phyloP scores from a whole-genome alignment of 176 grass and related monocot species.

The Phragmites australis region DNA sequence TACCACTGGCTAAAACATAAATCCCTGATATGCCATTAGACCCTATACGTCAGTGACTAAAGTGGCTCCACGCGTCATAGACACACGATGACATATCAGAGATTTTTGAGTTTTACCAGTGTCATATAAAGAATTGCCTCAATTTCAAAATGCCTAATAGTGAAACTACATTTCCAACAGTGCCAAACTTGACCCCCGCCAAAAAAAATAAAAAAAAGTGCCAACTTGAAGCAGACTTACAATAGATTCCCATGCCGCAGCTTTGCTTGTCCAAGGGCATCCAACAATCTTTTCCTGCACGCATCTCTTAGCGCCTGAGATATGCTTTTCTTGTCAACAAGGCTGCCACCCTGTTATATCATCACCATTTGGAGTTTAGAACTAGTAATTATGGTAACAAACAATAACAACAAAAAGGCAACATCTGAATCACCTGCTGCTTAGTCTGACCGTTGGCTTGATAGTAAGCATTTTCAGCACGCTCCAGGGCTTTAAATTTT shows the following conservation, averaged over 20 bases:
- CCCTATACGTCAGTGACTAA: no score
- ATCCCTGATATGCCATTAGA: no score
- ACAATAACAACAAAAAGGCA: constrained; percentile 18
- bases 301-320: constrained; percentile 74
- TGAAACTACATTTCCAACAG: constrained; percentile 10
- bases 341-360: constrained; percentile 45
- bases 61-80: no score
- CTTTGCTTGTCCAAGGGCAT: constrained; percentile 61
- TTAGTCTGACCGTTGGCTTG: constrained; percentile 56
- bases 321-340: constrained; percentile 74
- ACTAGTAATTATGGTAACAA: not conserved
- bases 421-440: constrained; percentile 56
- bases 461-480: constrained; percentile 87
- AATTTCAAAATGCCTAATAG: not conserved
- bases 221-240: constrained; percentile 55
- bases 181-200: constrained; percentile 21
- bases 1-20: no score
- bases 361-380: constrained; percentile 22
- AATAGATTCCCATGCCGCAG: constrained; percentile 50
- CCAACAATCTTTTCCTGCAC: constrained; percentile 57
- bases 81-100: no score
- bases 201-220: no score
- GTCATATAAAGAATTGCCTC: no score
- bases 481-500: constrained; percentile 78
- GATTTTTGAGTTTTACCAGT: no score